Conservation (phyloP, 768 basidiomycete genomes). For the Leccinum sublutescens region DNA sequence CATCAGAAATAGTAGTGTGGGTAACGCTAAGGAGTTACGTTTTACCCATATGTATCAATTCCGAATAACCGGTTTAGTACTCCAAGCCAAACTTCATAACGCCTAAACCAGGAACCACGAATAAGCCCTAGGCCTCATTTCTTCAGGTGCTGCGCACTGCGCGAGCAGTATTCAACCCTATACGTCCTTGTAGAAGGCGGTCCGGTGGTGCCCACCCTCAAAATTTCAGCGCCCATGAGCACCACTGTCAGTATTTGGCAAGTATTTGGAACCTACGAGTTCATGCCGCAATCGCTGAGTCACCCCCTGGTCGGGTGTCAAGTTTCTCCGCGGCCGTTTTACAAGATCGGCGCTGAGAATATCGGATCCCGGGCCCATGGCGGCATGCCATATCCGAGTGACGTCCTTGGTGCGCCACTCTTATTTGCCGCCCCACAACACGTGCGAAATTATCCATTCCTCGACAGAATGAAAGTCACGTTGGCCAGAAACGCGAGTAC, state of each 20-base stretch:
- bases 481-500: background rate
- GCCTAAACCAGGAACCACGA: background rate
- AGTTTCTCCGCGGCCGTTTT: background rate
- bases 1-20: background rate
- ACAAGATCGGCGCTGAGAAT: background rate
- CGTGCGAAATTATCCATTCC: background rate
- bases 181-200: background rate
- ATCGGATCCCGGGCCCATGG: background rate
- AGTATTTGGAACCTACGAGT: background rate
- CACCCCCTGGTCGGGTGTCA: background rate
- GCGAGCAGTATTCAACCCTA: background rate
- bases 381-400: background rate
- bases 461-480: constrained; percentile 5
- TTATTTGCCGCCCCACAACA: background rate
- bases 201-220: background rate
- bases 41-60: background rate
- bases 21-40: background rate
- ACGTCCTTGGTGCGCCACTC: background rate
- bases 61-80: too few relatives aligned
- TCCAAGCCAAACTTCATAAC: background rate
- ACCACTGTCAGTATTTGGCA: too few relatives aligned
- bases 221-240: background rate
- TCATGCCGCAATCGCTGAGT: background rate
- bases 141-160: background rate
- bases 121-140: background rate